Evolutionary conservation across 2,329 filamentous ascomycete species (phyloP).

Genomic region (Microcyclosporella mali): DNA sequence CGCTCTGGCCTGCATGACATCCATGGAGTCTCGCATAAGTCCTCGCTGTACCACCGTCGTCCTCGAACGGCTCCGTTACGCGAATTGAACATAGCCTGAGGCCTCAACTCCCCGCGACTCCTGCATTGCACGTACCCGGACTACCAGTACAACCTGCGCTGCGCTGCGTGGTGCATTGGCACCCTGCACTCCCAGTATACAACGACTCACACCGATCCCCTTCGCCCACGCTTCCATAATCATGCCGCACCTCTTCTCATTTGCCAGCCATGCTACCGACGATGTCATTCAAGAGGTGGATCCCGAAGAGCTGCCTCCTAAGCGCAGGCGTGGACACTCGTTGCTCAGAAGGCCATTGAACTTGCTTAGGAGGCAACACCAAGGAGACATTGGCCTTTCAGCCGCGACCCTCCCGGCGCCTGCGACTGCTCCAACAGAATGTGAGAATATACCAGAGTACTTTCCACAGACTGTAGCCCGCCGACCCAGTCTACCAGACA

Average conservation of each 20-base stretch:
- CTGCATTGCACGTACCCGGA: no score
- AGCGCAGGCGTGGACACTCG: slow-evolving; percentile 16
- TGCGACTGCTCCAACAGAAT: slow-evolving; percentile 20
- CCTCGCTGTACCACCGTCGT: no score
- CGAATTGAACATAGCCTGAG: background rate
- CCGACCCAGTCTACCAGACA: slow-evolving; percentile 20
- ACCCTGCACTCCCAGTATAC: slow-evolving; percentile 10
- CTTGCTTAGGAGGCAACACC: slow-evolving; percentile 29
- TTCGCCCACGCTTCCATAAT: background rate
- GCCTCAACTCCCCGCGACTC: no score
- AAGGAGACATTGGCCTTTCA: slow-evolving; percentile 9
- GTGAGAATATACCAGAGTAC: slow-evolving; percentile 25
- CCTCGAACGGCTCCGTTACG: no score
- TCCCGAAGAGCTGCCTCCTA: slow-evolving; percentile 17
- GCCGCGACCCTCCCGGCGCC: slow-evolving; percentile 13
- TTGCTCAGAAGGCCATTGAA: slow-evolving; percentile 19
- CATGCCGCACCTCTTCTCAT: slow-evolving; percentile 31
- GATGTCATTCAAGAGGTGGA: slow-evolving; percentile 20
- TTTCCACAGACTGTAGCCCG: slow-evolving; percentile 7
- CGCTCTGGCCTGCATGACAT: slow-evolving; percentile 1
- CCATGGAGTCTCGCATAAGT: background rate
- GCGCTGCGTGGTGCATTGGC: slow-evolving; percentile 1
- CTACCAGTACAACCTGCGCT: slow-evolving; percentile 1
- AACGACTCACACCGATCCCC: no score
- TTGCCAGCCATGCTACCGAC: slow-evolving; percentile 20